These are phyloP conservation scores for Chaetomium olivaceum DNA, from an alignment of 2,329 filamentous ascomycete genomes.

Conservation along the genomic window DNA sequence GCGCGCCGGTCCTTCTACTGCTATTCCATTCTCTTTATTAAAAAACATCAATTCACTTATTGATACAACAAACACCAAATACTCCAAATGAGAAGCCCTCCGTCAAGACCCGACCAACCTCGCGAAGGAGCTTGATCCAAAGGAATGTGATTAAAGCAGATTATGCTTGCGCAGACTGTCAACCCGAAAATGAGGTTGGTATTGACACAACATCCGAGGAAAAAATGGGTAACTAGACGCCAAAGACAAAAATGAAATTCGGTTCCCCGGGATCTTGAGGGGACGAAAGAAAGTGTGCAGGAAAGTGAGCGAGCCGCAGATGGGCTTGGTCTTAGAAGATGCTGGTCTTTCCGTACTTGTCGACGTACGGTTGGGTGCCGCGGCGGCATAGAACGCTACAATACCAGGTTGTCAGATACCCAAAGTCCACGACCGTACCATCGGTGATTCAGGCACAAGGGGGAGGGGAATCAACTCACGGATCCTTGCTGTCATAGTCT, in stretches of 20 bases:
- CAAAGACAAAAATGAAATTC: not conserved
- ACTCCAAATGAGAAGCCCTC: not conserved
- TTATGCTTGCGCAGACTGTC: not conserved
- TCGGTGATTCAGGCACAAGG: not conserved
- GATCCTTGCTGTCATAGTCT: slow-evolving; percentile 7
- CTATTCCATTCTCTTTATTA: too few relatives aligned
- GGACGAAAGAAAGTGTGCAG: not conserved
- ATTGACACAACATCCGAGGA: not conserved
- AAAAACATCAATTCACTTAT: too few relatives aligned
- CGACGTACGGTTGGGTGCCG: not conserved
- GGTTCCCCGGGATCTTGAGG: too few relatives aligned
- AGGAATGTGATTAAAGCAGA: not conserved
- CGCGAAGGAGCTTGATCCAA: not conserved
- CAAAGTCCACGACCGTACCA: not conserved
- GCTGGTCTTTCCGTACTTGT: slow-evolving; percentile 21
- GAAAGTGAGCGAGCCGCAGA: not conserved
- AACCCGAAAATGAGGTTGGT: not conserved
- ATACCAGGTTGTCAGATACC: not conserved
- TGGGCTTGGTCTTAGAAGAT: not conserved
- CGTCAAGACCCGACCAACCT: not conserved
- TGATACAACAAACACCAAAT: not conserved
- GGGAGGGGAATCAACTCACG: slow-evolving; percentile 13
- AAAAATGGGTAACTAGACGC: not conserved
- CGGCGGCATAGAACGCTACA: not conserved
- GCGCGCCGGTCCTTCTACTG: too few relatives aligned